These are phyloP conservation scores for Penicillium canariense DNA, from an alignment of 495 filamentous ascomycete genomes.

Conservation along the genomic window DNA sequence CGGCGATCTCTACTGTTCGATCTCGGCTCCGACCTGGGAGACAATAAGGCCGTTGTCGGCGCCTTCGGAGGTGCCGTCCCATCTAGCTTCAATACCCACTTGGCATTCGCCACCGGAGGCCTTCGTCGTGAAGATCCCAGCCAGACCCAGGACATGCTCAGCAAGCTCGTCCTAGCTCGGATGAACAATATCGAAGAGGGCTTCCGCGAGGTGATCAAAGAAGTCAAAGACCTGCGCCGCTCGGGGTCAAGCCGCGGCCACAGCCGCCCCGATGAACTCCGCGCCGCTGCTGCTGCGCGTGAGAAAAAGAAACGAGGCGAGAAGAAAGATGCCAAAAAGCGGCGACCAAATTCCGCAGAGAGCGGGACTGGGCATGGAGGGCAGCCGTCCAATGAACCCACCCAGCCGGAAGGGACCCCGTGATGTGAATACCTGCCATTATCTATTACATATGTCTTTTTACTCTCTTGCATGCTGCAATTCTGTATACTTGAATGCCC, in stretches of 20 bases:
- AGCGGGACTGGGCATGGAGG: constrained; percentile 22
- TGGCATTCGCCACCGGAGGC: constrained; percentile 64
- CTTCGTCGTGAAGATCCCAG: constrained; percentile 36
- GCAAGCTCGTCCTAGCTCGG: constrained; percentile 78
- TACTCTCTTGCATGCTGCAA: background rate
- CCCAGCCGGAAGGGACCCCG: background rate
- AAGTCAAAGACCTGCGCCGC: constrained; percentile 64
- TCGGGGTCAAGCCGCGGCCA: constrained; percentile 33
- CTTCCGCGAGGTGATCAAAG: constrained; percentile 78
- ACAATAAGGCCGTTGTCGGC: constrained; percentile 58
- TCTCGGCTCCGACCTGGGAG: constrained; percentile 70
- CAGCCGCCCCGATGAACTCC: constrained; percentile 29
- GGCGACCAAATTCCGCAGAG: constrained; percentile 19
- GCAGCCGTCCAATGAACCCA: background rate
- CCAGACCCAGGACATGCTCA: constrained; percentile 66
- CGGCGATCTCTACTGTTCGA: constrained; percentile 62
- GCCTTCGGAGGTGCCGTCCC: constrained; percentile 56
- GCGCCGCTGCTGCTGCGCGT: constrained; percentile 11
- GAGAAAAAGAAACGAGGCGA: constrained; percentile 35
- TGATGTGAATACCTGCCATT: background rate
- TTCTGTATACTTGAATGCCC: too few relatives aligned
- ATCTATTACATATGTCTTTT: background rate
- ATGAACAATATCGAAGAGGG: constrained; percentile 89
- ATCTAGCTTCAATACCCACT: constrained; percentile 76
- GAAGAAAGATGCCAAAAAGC: constrained; percentile 30